Evolutionary conservation across 345 rosid genomes (phyloP).

Genomic region (Camelina hispida): DNA sequence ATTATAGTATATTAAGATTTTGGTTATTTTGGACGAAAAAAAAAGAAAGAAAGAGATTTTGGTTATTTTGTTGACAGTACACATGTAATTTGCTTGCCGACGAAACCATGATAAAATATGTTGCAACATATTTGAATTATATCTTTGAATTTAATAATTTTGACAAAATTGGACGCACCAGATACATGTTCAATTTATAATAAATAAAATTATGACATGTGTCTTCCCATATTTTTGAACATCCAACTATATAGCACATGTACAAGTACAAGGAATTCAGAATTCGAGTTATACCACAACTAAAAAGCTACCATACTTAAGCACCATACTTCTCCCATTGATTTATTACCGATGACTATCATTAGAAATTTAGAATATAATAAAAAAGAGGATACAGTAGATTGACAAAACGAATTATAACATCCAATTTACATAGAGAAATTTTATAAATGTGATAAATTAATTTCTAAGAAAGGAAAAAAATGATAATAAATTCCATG

Average conservation of each 20-base stretch:
- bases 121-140: background rate
- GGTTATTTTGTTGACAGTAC: background rate
- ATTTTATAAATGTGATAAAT: background rate
- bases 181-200: slow-evolving; percentile 16
- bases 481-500: slow-evolving; percentile 31
- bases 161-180: background rate
- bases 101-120: background rate
- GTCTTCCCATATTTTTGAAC: slow-evolving; percentile 9
- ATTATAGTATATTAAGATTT: background rate
- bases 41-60: no score
- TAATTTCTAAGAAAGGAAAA: background rate
- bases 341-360: background rate
- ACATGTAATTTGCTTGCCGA: slow-evolving; percentile 10
- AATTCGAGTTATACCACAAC: background rate
- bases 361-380: background rate
- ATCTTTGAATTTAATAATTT: background rate
- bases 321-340: background rate
- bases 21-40: background rate
- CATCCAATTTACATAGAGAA: background rate
- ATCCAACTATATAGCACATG: slow-evolving; percentile 16
- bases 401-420: background rate
- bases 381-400: background rate
- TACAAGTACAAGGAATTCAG: background rate
- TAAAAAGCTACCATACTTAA: background rate
- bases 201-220: slow-evolving; percentile 7